Evolutionary conservation across 257 asterid genomes (phyloP).

Genomic region (Plantago ovata): DNA sequence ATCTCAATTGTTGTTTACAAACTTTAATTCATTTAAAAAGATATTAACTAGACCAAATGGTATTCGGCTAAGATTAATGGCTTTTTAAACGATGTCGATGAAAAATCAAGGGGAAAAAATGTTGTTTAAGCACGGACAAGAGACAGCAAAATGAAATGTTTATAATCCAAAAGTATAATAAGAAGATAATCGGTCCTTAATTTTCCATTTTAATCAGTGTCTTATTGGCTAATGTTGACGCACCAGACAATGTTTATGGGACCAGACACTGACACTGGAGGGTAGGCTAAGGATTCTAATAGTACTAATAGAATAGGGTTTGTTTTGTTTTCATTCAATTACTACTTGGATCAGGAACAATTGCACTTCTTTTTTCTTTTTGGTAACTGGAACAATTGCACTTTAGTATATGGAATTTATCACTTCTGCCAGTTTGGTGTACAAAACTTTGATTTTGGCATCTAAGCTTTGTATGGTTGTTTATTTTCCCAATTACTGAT

Average conservation of each 20-base stretch:
- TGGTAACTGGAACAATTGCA: neutral
- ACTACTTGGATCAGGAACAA: no score
- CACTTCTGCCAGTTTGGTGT: no score
- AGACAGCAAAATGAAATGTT: neutral
- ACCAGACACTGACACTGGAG: constrained; percentile 1
- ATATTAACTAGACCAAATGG: no score
- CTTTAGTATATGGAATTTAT: no score
- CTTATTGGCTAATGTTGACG: constrained; percentile 6
- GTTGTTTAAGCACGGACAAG: no score
- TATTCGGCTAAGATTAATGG: no score
- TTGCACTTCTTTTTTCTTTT: neutral
- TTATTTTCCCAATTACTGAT: no score
- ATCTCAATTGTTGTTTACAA: no score
- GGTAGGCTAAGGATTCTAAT: constrained; percentile 1
- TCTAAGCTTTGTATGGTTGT: no score
- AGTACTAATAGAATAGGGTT: neutral
- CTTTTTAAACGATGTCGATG: no score
- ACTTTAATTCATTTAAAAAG: no score
- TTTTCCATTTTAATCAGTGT: constrained; percentile 5
- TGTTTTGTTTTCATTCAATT: neutral
- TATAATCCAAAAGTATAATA: constrained; percentile 13
- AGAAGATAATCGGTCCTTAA: neutral
- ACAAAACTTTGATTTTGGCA: no score
- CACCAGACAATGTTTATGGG: constrained; percentile 4
- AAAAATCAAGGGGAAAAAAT: neutral